Base-by-base conservation (phyloP, 495 filamentous ascomycete genomes). In the Geoglossum glabrum region DNA sequence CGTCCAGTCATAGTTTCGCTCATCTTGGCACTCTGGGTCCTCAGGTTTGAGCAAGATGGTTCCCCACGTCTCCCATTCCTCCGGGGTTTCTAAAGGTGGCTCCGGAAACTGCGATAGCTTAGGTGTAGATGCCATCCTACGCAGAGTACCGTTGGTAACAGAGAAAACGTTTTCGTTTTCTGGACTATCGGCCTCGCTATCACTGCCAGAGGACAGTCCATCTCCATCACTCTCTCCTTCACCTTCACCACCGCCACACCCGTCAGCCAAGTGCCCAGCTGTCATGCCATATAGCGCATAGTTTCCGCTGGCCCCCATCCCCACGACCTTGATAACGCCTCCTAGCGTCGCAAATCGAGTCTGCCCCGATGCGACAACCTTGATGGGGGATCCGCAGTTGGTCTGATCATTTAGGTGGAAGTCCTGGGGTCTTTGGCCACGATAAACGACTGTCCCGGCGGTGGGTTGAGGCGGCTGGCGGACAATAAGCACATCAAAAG, bases 241-340 rank as follows among this genome's bases (percentile, higher is more conserved):
- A 34, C 31, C 31, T 11, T 34, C 31, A 11, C 31, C 5, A 11
- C 11, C 31, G 11, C 11, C 31, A 11, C 36, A 25, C 10, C 25
- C 11, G 5, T 57, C 55, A 30, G 46, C 31, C 19, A 45, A 19
- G 46, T 57, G 55, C 13, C 55, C 55, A 45, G 55, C 55, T 45
- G 55, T 57, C 55, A 57, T 57, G 19, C 55, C 55, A 25, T 36
- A 57, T 23, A 57, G 11, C 11, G 31, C 31, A 34, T 34, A 34
- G 31, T 34, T 11, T 34, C 31, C 31, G 31, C 55, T 47, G 23
- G 21, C 36, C 23, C 23, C 1, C 33, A 45, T 47, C 23, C 23
- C 1, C 33, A 45, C 36, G n/a, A 62, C 56, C 57, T 62, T 64
- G 19, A 64, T 59, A 28, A 62, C 19, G 17, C 62, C 62, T 27